Conservation (phyloP, 164 flowering plant species). For the Magnolia changhungtana region DNA sequence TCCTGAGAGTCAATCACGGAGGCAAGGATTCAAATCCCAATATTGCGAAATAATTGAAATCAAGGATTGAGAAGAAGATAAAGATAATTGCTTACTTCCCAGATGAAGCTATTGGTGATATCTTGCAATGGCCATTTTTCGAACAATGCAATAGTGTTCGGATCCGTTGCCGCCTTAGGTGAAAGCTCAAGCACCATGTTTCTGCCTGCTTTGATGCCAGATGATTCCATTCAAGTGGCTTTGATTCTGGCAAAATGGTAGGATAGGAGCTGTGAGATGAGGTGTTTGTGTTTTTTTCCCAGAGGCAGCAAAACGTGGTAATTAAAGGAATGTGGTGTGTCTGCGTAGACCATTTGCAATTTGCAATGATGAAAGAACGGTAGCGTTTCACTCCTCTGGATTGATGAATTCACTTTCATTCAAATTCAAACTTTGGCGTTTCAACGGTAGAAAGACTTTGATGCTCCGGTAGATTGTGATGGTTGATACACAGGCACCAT, state of each 20-base stretch:
- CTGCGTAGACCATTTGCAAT: neutral
- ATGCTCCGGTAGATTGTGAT: neutral
- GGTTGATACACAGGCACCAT: too few relatives aligned
- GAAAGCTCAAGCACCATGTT: neutral
- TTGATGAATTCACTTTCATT: neutral
- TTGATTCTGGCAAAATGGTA: neutral
- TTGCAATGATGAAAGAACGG: constrained; percentile 2
- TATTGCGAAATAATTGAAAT: too few relatives aligned
- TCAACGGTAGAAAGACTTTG: neutral
- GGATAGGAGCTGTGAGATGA: neutral
- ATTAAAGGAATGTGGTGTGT: neutral
- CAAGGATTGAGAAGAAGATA: neutral
- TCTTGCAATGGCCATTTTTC: constrained; percentile 4
- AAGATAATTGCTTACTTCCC: neutral
- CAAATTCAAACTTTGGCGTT: neutral
- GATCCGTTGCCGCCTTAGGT: neutral
- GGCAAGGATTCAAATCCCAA: too few relatives aligned
- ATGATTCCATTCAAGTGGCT: neutral
- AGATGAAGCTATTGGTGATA: constrained; percentile 3
- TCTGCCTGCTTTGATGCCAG: neutral
- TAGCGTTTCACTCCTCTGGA: neutral
- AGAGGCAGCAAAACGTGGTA: neutral
- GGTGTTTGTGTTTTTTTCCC: neutral
- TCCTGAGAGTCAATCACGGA: too few relatives aligned
- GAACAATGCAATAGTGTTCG: neutral